Evolutionary conservation across 441 rosid species (phyloP).

Genomic region (Metrosideros polymorpha): DNA sequence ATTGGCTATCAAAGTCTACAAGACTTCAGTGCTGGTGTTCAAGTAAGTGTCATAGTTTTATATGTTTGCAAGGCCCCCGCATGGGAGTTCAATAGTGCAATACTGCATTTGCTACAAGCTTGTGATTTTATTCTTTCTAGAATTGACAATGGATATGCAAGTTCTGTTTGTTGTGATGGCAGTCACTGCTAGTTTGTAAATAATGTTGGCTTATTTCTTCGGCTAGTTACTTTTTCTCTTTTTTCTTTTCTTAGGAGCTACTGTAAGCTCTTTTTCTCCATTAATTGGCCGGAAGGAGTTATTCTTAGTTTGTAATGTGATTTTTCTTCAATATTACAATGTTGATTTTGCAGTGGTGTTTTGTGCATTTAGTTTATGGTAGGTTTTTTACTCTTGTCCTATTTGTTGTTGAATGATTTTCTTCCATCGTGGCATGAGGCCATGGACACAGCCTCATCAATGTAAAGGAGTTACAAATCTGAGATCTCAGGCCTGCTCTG

Average conservation of each 20-base stretch:
- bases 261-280: neutral
- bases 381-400: neutral
- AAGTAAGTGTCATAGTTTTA: constrained; percentile 40
- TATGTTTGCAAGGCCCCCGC: neutral
- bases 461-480: neutral
- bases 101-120: neutral
- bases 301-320: neutral
- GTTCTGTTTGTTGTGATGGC: neutral
- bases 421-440: neutral
- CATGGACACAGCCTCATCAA: neutral
- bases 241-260: neutral
- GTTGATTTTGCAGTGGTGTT: neutral
- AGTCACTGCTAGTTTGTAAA: neutral
- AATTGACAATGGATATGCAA: neutral
- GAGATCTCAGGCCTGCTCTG: neutral
- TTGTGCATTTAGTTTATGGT: neutral
- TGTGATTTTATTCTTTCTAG: neutral
- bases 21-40: constrained; percentile 81
- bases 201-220: neutral
- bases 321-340: neutral
- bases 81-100: neutral
- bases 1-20: constrained; percentile 89
- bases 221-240: neutral
- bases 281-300: neutral
- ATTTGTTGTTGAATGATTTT: neutral